Evolutionary conservation across 495 filamentous ascomycete species (phyloP).

Genomic region (Talaromyces adpressus): DNA sequence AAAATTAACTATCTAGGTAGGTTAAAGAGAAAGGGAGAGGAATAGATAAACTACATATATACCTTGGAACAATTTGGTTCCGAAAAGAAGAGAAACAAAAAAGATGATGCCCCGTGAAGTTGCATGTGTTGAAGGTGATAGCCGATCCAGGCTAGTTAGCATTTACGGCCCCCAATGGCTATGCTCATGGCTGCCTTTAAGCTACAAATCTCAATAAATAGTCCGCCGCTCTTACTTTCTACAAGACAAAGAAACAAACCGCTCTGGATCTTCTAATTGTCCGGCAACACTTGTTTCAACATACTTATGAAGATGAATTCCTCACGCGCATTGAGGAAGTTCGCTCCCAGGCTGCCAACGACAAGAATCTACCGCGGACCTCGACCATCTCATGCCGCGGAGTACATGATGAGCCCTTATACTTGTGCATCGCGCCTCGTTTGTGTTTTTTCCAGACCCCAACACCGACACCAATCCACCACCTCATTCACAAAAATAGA

Average conservation of each 20-base stretch:
- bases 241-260: not conserved
- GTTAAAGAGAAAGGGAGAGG: no score
- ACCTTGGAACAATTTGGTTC: no score
- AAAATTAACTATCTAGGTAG: no score
- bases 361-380: not conserved
- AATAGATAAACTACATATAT: no score
- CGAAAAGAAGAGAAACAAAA: not conserved
- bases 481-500: no score
- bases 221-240: not conserved
- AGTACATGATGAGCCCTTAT: not conserved
- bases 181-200: not conserved
- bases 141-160: not conserved
- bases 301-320: not conserved
- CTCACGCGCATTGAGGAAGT: not conserved
- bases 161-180: not conserved
- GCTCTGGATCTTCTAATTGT: not conserved
- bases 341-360: not conserved
- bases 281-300: not conserved
- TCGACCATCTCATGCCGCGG: not conserved
- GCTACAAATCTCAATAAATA: not conserved
- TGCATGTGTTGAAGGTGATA: not conserved
- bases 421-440: not conserved
- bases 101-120: not conserved
- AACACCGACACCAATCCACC: not conserved
- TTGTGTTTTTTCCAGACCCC: not conserved